These are phyloP conservation scores for Blastobotrys parvus DNA, from an alignment of 805 yeast genomes.

Conservation along the genomic window DNA sequence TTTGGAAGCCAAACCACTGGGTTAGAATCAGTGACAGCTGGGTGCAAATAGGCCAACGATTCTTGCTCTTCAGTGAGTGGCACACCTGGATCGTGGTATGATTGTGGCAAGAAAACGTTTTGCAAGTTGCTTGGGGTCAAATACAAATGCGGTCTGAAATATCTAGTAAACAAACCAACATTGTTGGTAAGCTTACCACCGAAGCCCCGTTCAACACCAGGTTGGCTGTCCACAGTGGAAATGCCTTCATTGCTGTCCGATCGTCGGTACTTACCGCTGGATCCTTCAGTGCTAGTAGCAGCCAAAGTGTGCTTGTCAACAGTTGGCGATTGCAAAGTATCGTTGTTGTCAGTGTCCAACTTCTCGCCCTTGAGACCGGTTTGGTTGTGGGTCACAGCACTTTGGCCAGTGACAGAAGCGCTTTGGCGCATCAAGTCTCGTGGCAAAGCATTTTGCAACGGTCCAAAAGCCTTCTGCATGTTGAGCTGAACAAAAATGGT, in stretches of 20 bases:
- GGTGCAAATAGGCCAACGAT: slow-evolving; percentile 65
- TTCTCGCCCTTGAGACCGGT: neutral
- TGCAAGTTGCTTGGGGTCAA: slow-evolving; percentile 30
- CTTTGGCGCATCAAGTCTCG: slow-evolving; percentile 22
- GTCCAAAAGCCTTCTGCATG: slow-evolving; percentile 57
- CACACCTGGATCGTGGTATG: slow-evolving; percentile 24
- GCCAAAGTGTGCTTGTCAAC: slow-evolving; percentile 1
- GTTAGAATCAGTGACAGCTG: slow-evolving; percentile 58
- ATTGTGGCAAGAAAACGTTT: slow-evolving; percentile 21
- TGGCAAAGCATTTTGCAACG: slow-evolving; percentile 38
- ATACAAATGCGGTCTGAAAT: slow-evolving; percentile 49
- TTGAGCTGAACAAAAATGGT: slow-evolving; percentile 65
- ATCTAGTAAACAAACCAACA: slow-evolving; percentile 32
- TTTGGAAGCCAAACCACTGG: slow-evolving; percentile 90
- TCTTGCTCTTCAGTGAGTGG: slow-evolving; percentile 34
- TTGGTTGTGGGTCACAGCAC: too few species aligned
- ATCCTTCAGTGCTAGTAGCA: neutral
- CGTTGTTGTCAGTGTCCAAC: neutral
- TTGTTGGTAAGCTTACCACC: neutral
- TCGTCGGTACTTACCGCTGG: slow-evolving; percentile 7
- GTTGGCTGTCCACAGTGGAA: too few species aligned
- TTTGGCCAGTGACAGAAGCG: too few species aligned
- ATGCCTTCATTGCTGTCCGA: slow-evolving; percentile 2
- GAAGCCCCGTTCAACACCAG: neutral
- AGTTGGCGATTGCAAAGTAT: neutral